Evolutionary conservation across 345 rosid species (phyloP).

Genomic region (Theobroma cacao): DNA sequence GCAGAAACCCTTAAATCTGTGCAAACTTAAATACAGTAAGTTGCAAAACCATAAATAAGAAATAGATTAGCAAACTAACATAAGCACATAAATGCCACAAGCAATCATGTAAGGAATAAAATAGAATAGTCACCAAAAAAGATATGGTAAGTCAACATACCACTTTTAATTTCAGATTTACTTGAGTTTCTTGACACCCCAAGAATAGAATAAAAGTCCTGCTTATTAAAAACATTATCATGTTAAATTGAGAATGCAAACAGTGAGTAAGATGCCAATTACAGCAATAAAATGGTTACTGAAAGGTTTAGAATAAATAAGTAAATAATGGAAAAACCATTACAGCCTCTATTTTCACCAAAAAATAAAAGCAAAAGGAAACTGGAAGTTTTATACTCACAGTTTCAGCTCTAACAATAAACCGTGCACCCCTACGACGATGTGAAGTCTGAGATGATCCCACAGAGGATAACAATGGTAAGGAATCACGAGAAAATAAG

Average conservation of each 20-base stretch:
- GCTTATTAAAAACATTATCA: slow-evolving; percentile 18
- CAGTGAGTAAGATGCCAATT: neutral
- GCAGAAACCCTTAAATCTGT: neutral
- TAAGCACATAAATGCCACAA: neutral
- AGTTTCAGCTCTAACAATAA: slow-evolving; percentile 78
- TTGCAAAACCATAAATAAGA: neutral
- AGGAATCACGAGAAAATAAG: slow-evolving; percentile 57
- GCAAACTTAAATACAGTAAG: neutral
- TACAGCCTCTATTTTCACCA: neutral
- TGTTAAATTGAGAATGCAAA: neutral
- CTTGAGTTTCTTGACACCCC: slow-evolving; percentile 87
- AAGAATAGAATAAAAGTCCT: slow-evolving; percentile 92
- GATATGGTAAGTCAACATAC: slow-evolving; percentile 36
- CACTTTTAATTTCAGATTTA: slow-evolving; percentile 94
- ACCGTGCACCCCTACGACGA: slow-evolving; percentile 54
- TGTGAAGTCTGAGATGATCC: slow-evolving; percentile 43
- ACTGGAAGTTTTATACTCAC: slow-evolving; percentile 49
- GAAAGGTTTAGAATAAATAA: neutral
- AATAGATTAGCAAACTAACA: neutral
- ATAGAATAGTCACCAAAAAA: neutral
- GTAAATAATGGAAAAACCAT: neutral
- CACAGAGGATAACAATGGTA: slow-evolving; percentile 44
- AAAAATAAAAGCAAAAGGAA: slow-evolving; percentile 4
- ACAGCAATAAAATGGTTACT: neutral
- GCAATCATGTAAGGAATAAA: neutral